These are phyloP conservation scores for Sporisorium reilianum DNA, from an alignment of 1,284 basidiomycete genomes.

Conservation along the genomic window DNA sequence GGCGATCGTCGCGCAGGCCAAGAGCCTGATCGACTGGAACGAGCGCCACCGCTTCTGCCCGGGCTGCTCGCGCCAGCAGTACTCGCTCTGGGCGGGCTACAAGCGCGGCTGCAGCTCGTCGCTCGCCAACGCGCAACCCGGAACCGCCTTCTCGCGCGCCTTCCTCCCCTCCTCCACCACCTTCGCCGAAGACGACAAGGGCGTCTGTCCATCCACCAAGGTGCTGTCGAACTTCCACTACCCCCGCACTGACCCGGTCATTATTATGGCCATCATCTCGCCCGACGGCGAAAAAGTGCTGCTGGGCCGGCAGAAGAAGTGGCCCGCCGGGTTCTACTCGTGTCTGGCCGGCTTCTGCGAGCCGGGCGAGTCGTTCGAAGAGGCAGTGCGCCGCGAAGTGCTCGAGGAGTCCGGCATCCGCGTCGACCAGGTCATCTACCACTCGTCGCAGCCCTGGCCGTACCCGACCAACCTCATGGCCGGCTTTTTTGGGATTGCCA, in stretches of 20 bases:
- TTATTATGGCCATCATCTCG: slow-evolving; percentile 89
- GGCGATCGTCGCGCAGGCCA: slow-evolving; percentile 60
- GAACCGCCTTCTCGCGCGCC: slow-evolving; percentile 11
- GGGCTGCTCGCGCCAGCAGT: slow-evolving; percentile 83
- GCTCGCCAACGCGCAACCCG: slow-evolving; percentile 48
- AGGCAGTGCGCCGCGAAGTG: slow-evolving; percentile 90
- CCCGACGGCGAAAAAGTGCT: slow-evolving; percentile 83
- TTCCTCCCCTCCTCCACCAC: slow-evolving; percentile 13
- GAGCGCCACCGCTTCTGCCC: slow-evolving; percentile 80
- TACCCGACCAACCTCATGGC: slow-evolving; percentile 88
- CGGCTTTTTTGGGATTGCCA: slow-evolving; percentile 72
- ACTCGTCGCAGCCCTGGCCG: slow-evolving; percentile 83
- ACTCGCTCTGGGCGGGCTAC: slow-evolving; percentile 95
- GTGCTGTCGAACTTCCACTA: slow-evolving; percentile 63
- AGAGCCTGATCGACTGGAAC: slow-evolving; percentile 66
- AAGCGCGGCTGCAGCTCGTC: slow-evolving; percentile 79
- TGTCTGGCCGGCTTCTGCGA: slow-evolving; percentile 68
- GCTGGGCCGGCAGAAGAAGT: slow-evolving; percentile 82
- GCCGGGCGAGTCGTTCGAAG: slow-evolving; percentile 80
- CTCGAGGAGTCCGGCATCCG: slow-evolving; percentile 93
- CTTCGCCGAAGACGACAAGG: slow-evolving; percentile 44
- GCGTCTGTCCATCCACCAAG: slow-evolving; percentile 38
- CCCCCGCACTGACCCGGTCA: slow-evolving; percentile 73
- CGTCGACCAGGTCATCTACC: slow-evolving; percentile 86
- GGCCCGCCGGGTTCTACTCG: slow-evolving; percentile 68